Conservation (phyloP, 2,329 filamentous ascomycete genomes). For the Botrytis fragariae region DNA sequence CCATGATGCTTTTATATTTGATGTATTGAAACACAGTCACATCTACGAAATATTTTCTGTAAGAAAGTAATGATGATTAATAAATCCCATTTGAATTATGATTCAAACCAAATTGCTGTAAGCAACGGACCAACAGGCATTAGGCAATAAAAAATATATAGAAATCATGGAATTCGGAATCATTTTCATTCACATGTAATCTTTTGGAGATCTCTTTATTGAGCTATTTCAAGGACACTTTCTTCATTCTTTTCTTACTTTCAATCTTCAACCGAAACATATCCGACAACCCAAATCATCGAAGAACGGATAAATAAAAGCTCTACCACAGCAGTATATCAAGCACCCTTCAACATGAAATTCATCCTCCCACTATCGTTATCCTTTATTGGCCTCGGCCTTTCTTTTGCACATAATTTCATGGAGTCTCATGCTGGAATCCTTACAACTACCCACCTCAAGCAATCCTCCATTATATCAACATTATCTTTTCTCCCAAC, state of each 20-base stretch:
- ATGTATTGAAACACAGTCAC: background rate
- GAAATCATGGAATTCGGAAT: background rate
- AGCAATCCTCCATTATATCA: background rate
- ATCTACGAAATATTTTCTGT: background rate
- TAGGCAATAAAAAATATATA: background rate
- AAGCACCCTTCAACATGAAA: background rate
- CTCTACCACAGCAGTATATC: background rate
- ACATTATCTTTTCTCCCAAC: background rate
- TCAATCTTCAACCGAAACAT: background rate
- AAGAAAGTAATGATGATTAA: background rate
- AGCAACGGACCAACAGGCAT: background rate
- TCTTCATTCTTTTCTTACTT: background rate
- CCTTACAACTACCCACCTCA: background rate
- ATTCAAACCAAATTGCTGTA: background rate
- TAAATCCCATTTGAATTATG: background rate
- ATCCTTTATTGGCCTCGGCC: background rate
- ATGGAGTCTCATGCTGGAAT: background rate
- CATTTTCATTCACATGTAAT: background rate
- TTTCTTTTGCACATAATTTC: background rate
- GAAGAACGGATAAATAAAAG: background rate
- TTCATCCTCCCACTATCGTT: background rate
- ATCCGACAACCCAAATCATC: background rate
- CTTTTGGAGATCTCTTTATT: background rate
- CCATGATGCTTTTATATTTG: background rate
- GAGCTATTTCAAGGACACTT: background rate